Evolutionary conservation across 1,139 yeast species (phyloP).

Genomic region (Debaryomyces psychrophilus): DNA sequence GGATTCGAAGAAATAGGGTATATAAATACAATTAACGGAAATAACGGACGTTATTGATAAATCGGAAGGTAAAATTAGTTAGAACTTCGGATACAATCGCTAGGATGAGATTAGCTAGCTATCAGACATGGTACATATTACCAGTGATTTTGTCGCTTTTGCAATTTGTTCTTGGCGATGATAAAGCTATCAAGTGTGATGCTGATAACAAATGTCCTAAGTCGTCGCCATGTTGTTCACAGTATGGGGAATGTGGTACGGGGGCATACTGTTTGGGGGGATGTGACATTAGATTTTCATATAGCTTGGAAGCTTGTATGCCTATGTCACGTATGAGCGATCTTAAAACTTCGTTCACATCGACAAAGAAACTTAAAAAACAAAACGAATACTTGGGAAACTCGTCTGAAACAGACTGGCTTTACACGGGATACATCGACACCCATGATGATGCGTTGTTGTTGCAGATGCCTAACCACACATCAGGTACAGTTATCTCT

Average conservation of each 20-base stretch:
- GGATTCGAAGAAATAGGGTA: background rate
- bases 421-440: conserved; percentile 69
- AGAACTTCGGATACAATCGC: background rate
- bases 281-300: conserved; percentile 72
- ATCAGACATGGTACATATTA: conserved; percentile 4
- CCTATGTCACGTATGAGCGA: conserved; percentile 55
- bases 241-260: conserved; percentile 82
- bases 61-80: background rate
- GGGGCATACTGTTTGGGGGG: conserved; percentile 84
- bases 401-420: conserved; percentile 68
- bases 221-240: conserved; percentile 77
- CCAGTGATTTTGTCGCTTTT: conserved; percentile 2
- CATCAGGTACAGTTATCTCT: conserved; percentile 82
- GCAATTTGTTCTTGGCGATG: conserved; percentile 9
- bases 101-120: conserved; percentile 1
- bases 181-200: conserved; percentile 45
- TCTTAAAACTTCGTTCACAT: conserved; percentile 41
- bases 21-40: background rate
- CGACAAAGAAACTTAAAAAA: conserved; percentile 32
- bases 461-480: conserved; percentile 75
- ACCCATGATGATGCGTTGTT: conserved; percentile 56
- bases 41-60: background rate
- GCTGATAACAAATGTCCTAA: conserved; percentile 63
- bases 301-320: conserved; percentile 64
- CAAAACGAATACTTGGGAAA: conserved; percentile 67